A percentile compares a stretch with the other conserved stretches of the same genome.
Conservation (phyloP, 2,329 filamentous ascomycete species). For the Exophiala oligosperma region DNA sequence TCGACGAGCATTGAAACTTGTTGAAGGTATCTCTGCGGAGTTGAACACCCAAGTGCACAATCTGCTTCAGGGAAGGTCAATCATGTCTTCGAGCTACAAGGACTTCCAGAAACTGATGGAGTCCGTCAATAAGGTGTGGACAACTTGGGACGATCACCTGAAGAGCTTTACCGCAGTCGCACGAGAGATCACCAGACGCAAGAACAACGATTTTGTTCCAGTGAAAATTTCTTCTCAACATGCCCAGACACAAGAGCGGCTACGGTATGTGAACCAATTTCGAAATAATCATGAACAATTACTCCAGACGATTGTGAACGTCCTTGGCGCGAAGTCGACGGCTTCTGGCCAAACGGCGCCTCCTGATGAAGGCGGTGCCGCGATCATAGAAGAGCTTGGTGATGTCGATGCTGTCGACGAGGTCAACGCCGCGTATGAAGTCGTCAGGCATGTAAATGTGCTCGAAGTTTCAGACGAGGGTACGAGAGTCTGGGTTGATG, state of each 20-base stretch:
- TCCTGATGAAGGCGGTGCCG: slow-evolving; percentile 57
- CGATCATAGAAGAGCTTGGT: slow-evolving; percentile 89
- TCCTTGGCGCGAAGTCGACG: slow-evolving; percentile 75
- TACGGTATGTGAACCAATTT: slow-evolving; percentile 94
- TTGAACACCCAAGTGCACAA: slow-evolving; percentile 83
- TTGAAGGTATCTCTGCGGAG: slow-evolving; percentile 93
- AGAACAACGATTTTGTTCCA: slow-evolving; percentile 97
- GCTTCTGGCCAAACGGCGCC: slow-evolving; percentile 57
- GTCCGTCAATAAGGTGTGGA: slow-evolving; percentile 81
- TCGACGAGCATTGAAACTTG: slow-evolving; percentile 84
- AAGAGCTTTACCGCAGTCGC: slow-evolving; percentile 98
- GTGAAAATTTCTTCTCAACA: slow-evolving; percentile 94
- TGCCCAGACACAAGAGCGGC: slow-evolving; percentile 80
- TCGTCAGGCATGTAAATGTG: slow-evolving; percentile 90
- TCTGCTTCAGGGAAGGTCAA: slow-evolving; percentile 77
- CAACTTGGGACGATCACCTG: slow-evolving; percentile 89
- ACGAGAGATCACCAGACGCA: slow-evolving; percentile 86
- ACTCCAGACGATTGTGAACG: slow-evolving; percentile 92
- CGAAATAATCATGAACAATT: slow-evolving; percentile 97
- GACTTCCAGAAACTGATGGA: slow-evolving; percentile 87
- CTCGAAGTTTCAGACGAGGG: slow-evolving; percentile 89
- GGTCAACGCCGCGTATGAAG: slow-evolving; percentile 90
- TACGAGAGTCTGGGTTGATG: slow-evolving; percentile 87
- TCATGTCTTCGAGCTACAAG: slow-evolving; percentile 89
- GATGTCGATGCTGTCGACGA: slow-evolving; percentile 97